Evolutionary conservation across 1,284 basidiomycete species (phyloP), one percentile per base, ranked within the genome.

Genomic region (Papiliotrema nemorosa): DNA sequence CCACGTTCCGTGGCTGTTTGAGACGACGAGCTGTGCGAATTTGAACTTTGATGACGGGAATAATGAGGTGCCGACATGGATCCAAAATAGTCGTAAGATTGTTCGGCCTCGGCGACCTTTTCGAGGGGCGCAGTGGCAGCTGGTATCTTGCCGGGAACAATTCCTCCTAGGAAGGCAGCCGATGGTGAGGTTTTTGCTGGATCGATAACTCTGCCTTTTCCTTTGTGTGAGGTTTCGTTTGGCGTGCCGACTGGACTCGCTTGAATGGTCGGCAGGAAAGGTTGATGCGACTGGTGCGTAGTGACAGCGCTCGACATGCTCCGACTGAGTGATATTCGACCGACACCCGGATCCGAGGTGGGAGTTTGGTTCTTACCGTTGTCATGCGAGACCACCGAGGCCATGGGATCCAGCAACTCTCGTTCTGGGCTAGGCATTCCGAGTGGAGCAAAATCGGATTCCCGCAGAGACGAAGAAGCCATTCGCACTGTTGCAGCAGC

Each of bases 351-450:
- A 53, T 68, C 67, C 6, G 68, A 70, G 37, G 60, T 67, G 0
- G 64, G 52, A 44, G 62, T 64, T 9, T 56, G 54, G 20, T 50
- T 52, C 41, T 52, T 26, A 14, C 43, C 48, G 29, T 29, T 49
- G 13, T 7, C 40, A 13, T 36, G 21, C 3, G 44, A 13, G 5
- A 60, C 41, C 18, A 62, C 38, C 3, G 55, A 56, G 3, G 66
- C 82, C 82, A 91, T 84, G 0, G 89, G 89, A 68, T 91, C 89
- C 6, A 84, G 84, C 26, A 92, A 79, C 64, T 92, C 89, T 60
- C 87, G 84, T 66, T 92, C 90, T 0, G 90, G 90, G 27, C 86
- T 88, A 2, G 90, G 90, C 1, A 91, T 77, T 0, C 86, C 83
- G 12, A 92, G 78, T 0, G 90, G 90, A 0, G 72, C 66, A 34